phyloP scores from a whole-genome alignment of 2,329 filamentous ascomycete genomes.

The Fonsecaea multimorphosa region DNA sequence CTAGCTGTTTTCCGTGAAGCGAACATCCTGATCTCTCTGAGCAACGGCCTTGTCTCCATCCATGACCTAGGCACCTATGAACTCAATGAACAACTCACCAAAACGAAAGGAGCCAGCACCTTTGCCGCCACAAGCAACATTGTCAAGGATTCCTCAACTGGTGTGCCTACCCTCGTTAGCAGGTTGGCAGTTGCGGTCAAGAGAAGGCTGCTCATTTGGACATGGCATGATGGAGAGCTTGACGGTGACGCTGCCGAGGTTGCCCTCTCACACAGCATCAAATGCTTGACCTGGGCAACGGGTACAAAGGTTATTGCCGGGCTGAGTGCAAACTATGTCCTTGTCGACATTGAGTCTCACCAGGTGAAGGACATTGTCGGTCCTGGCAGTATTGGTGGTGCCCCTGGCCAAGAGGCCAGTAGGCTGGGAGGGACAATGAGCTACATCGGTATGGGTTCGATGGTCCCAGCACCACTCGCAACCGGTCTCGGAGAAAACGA shows the following conservation, averaged over 20 bases:
- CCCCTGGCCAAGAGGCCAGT: slow-evolving; percentile 67
- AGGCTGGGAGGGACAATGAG: slow-evolving; percentile 92
- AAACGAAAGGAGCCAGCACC: slow-evolving; percentile 84
- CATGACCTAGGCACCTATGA: slow-evolving; percentile 87
- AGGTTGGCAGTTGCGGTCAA: slow-evolving; percentile 91
- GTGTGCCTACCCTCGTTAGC: slow-evolving; percentile 91
- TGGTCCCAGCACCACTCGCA: slow-evolving; percentile 87
- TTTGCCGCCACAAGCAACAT: slow-evolving; percentile 97
- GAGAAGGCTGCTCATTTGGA: slow-evolving; percentile 86
- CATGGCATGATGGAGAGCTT: slow-evolving; percentile 94
- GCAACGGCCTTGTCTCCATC: slow-evolving; percentile 85
- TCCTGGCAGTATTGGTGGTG: slow-evolving; percentile 72
- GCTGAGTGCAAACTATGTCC: slow-evolving; percentile 87
- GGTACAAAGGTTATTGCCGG: slow-evolving; percentile 87
- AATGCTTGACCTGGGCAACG: slow-evolving; percentile 88
- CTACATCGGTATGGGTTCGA: slow-evolving; percentile 92
- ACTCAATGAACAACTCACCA: slow-evolving; percentile 76
- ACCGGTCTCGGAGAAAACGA: slow-evolving; percentile 81
- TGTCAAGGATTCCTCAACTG: slow-evolving; percentile 82
- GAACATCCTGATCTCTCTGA: slow-evolving; percentile 86
- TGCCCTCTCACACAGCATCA: slow-evolving; percentile 78
- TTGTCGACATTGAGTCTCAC: slow-evolving; percentile 81
- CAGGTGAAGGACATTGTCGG: slow-evolving; percentile 79
- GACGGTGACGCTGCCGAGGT: slow-evolving; percentile 76
- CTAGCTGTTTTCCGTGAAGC: slow-evolving; percentile 95